phyloP scores from a whole-genome alignment of 1,284 basidiomycete genomes.

The Marasmius sp. region DNA sequence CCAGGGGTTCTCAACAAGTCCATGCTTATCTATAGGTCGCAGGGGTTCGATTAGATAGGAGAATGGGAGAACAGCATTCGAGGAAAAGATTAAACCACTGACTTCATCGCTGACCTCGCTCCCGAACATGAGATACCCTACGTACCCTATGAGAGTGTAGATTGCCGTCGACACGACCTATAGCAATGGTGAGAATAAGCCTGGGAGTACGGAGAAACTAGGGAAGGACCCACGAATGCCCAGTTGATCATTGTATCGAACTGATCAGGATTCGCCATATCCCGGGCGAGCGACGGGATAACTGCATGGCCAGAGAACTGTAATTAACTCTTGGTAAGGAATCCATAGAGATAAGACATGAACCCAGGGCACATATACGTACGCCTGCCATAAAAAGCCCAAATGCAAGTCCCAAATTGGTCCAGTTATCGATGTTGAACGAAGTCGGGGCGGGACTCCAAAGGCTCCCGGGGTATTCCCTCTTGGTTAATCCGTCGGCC shows the following conservation, averaged over 20 bases:
- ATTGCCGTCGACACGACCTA: constrained; percentile 78
- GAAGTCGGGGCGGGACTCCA: constrained; percentile 74
- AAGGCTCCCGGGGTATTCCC: constrained; percentile 80
- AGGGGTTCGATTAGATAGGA: not conserved
- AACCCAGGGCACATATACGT: constrained; percentile 24
- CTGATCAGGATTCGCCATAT: constrained; percentile 84
- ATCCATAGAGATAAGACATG: not conserved
- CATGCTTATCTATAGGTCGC: constrained; percentile 70
- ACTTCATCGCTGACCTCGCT: constrained; percentile 82
- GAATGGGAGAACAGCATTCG: not conserved
- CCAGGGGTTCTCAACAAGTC: constrained; percentile 79
- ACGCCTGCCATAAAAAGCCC: constrained; percentile 96
- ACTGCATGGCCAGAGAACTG: constrained; percentile 93
- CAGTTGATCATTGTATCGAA: constrained; percentile 85
- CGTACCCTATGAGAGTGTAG: constrained; percentile 79
- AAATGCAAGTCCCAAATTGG: constrained; percentile 74
- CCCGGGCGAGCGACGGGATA: constrained; percentile 85
- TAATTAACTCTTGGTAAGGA: not conserved
- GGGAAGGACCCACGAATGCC: constrained; percentile 62
- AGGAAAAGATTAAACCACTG: constrained; percentile 18
- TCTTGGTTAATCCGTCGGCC: constrained; percentile 82
- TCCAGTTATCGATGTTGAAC: constrained; percentile 53
- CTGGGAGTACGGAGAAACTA: not conserved
- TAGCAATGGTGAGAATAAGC: constrained; percentile 4
- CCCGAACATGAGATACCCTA: constrained; percentile 94